A percentile compares a stretch with the other conserved stretches of the same genome.
Conservation (phyloP, 495 filamentous ascomycete genomes). For the Aspergillus ostianus region DNA sequence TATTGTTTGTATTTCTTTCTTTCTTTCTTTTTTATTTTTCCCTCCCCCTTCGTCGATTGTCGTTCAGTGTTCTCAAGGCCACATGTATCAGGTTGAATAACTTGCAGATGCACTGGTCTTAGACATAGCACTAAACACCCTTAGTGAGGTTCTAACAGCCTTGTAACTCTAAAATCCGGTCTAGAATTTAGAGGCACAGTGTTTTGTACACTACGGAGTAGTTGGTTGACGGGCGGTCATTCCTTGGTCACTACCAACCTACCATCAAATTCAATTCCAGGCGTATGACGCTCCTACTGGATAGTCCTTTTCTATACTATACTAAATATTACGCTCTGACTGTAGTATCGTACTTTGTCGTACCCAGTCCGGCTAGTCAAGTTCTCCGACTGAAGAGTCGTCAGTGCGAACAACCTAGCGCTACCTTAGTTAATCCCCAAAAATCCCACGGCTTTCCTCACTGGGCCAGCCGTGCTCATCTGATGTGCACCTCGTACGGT, state of each 20-base stretch:
- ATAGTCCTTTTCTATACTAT: not conserved
- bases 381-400: too few relatives aligned
- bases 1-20: too few relatives aligned
- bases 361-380: too few relatives aligned
- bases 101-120: too few relatives aligned
- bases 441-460: slow-evolving; percentile 16
- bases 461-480: slow-evolving; percentile 15
- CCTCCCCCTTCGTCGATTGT: not conserved
- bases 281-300: not conserved
- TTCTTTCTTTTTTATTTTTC: not conserved
- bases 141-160: too few relatives aligned
- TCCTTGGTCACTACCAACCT: not conserved
- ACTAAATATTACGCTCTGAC: not conserved
- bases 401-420: too few relatives aligned
- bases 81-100: too few relatives aligned
- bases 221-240: not conserved
- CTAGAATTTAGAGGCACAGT: not conserved
- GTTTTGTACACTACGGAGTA: too few relatives aligned
- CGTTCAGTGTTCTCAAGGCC: not conserved
- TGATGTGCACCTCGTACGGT: slow-evolving; percentile 1
- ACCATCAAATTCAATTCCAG: not conserved
- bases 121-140: too few relatives aligned
- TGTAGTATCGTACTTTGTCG: too few relatives aligned
- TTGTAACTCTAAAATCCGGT: not conserved
- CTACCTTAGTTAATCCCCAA: too few relatives aligned